Percentiles rank a stretch among this genome's conserved stretches.
Conservation (phyloP, 148 eudicot genomes). For the Pouteria glomerata region DNA sequence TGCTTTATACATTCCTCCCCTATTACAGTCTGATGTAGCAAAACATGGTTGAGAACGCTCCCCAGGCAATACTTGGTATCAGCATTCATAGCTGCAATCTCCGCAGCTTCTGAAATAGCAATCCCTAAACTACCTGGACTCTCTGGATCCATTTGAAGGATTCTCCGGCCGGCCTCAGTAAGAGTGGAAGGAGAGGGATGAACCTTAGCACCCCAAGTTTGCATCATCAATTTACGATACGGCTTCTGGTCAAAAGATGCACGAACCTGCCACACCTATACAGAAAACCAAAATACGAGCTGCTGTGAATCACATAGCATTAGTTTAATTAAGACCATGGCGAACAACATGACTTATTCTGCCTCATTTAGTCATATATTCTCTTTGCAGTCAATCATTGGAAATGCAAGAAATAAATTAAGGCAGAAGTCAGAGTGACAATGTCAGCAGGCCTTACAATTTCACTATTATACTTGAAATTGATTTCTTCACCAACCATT, state of each 20-base stretch:
- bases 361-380: no score
- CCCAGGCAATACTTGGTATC: constrained; percentile 92
- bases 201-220: constrained; percentile 95
- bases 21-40: constrained; percentile 87
- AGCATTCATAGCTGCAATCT: constrained; percentile 58
- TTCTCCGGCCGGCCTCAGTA: constrained; percentile 67
- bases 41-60: constrained; percentile 91
- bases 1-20: constrained; percentile 96
- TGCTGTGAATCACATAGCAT: no score
- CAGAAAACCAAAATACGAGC: constrained; percentile 1
- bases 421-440: not conserved
- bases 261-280: constrained; percentile 94
- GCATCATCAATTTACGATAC: constrained; percentile 91
- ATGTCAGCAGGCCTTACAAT: not conserved
- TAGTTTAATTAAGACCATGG: no score
- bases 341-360: no score
- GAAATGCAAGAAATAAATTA: not conserved
- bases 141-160: constrained; percentile 60
- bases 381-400: no score
- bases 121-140: constrained; percentile 96
- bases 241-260: constrained; percentile 97
- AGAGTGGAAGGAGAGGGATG: constrained; percentile 89
- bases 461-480: not conserved
- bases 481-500: not conserved
- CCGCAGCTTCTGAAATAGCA: constrained; percentile 96